Percentiles rank a stretch among this genome's conserved stretches.
phyloP scores from a whole-genome alignment of 495 filamentous ascomycete species.

The Aspergillus egyptiacus region DNA sequence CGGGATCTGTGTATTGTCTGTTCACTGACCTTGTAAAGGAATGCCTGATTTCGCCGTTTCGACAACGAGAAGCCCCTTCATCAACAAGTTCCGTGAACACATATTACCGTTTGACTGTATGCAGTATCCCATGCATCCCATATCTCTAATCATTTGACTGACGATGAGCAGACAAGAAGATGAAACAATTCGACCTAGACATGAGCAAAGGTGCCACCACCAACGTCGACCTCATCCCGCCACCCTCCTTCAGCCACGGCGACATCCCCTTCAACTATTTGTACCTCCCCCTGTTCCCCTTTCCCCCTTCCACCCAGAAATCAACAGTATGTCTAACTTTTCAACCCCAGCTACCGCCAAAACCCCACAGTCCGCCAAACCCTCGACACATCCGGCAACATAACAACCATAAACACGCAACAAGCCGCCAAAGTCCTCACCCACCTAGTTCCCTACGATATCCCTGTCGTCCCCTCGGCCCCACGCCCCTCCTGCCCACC shows the following conservation, averaged over 20 bases:
- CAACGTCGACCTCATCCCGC: slow-evolving; percentile 69
- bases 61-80: slow-evolving; percentile 54
- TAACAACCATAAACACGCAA: slow-evolving; percentile 49
- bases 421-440: slow-evolving; percentile 43
- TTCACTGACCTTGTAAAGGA: no score
- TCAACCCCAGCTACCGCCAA: slow-evolving; percentile 50
- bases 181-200: slow-evolving; percentile 69
- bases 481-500: slow-evolving; percentile 46
- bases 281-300: slow-evolving; percentile 25
- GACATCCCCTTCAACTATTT: slow-evolving; percentile 61
- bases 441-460: slow-evolving; percentile 59
- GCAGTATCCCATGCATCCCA: slow-evolving; percentile 4
- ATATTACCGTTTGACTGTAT: slow-evolving; percentile 61
- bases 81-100: slow-evolving; percentile 56
- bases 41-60: slow-evolving; percentile 76
- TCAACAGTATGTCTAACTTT: no score
- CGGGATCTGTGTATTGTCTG: no score
- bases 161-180: slow-evolving; percentile 53
- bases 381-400: slow-evolving; percentile 44
- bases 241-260: slow-evolving; percentile 65
- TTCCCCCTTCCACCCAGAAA: not conserved
- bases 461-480: slow-evolving; percentile 42
- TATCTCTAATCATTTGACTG: no score
- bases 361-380: slow-evolving; percentile 52
- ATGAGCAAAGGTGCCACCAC: slow-evolving; percentile 52